Evolutionary conservation across 2,329 filamentous ascomycete species (phyloP), one percentile per base, ranked within the genome.

Genomic region (Sporothrix pallida): DNA sequence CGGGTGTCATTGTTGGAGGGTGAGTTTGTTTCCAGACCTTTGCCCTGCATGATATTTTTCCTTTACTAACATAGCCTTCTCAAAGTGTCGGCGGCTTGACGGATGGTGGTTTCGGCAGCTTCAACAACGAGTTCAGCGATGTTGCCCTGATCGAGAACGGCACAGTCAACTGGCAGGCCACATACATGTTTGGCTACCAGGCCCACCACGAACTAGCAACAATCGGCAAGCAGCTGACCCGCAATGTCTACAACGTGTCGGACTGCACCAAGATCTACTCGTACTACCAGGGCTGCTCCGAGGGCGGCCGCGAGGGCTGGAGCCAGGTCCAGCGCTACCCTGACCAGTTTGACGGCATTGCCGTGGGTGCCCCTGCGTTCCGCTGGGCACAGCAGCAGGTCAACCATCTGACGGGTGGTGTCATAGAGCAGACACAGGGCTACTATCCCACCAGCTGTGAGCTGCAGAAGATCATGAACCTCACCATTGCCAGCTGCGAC

Each of bases 241-340:
- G 79, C 74, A 80, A 79, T 54, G 82, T 86, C 68, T 87, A 84
- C 77, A 78, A 78, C 4, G 48, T 70, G 10, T 78, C 77, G 15
- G 62, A 77, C 20, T 62, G 77, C 26, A 48, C 75, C 76, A 76
- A 78, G 74, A 77, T 87, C 71, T 84, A 83, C 78, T 86, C 87
- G 23, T 88, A 89, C 79, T 89, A 86, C 79, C 80, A 83, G 75
- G 84, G 84, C 17, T 87, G 84, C 77, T 85, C 84, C 13, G 82
- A 84, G 52, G 84, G 84, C 9, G 84, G 85, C 0, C 82, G 86
- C 58, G 84, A 87, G 78, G 86, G 85, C n/a, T 84, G 83, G 83
- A 83, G 81, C 48, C 81, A 83, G 74, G 80, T 83, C 5, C 82
- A 85, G 75, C 80, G 81, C n/a, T 84, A 77, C 73, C 80, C 77